These are phyloP conservation scores for Suhomyces maxii DNA, from an alignment of 1,139 yeast genomes.

Conservation along the genomic window DNA sequence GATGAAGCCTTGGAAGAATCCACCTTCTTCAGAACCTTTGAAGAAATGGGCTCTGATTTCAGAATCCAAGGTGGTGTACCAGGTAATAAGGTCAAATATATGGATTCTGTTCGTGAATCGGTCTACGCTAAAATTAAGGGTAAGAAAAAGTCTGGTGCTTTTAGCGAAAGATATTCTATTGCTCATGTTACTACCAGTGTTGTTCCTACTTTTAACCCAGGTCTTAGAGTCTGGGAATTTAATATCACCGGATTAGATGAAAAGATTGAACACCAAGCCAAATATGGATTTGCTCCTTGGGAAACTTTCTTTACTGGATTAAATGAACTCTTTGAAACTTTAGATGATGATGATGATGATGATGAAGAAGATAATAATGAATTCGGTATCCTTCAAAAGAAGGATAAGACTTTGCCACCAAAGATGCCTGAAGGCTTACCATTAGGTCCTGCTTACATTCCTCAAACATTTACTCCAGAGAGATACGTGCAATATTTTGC, in stretches of 20 bases:
- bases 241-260: conserved; percentile 51
- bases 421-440: conserved; percentile 54
- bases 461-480: conserved; percentile 71
- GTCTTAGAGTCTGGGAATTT: conserved; percentile 83
- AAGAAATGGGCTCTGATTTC: conserved; percentile 13
- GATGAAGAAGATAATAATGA: conserved; percentile 20
- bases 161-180: conserved; percentile 62
- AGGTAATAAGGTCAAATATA: conserved; percentile 58
- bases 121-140: conserved; percentile 52
- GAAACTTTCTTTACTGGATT: conserved; percentile 51
- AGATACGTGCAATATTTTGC: conserved; percentile 71
- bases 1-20: conserved; percentile 9
- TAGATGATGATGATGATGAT: conserved; percentile 17
- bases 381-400: conserved; percentile 12
- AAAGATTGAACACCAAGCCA: conserved; percentile 13
- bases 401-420: conserved; percentile 68
- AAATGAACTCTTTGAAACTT: conserved; percentile 28
- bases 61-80: conserved; percentile 62
- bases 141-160: conserved; percentile 41
- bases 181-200: conserved; percentile 73
- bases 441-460: conserved; percentile 74
- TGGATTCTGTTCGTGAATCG: conserved; percentile 54
- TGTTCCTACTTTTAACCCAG: conserved; percentile 86
- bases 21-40: conserved; percentile 7
- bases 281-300: conserved; percentile 47